Conservation (phyloP, 352 stramenopile species). For the Poterioochromonas sp. region DNA sequence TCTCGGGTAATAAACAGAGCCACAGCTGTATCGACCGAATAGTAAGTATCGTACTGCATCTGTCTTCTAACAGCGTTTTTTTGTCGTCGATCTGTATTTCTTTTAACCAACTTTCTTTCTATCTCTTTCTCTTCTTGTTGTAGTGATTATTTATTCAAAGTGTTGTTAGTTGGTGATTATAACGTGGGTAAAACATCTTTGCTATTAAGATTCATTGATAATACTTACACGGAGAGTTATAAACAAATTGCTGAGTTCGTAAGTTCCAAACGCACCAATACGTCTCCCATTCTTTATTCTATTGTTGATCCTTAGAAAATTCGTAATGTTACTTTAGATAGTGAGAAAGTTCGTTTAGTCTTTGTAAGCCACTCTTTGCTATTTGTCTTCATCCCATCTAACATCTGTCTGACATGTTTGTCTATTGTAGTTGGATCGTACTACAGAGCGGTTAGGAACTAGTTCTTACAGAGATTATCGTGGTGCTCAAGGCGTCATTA, state of each 20-base stretch:
- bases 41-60: no score
- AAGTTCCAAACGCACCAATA: neutral
- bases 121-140: neutral
- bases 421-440: slow-evolving; percentile 93
- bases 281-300: neutral
- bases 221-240: slow-evolving; percentile 10
- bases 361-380: slow-evolving; percentile 63
- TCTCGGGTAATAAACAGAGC: no score
- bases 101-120: no score
- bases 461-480: slow-evolving; percentile 99
- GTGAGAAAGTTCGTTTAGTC: slow-evolving; percentile 99
- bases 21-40: no score
- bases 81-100: no score
- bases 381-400: neutral
- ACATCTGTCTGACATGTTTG: neutral
- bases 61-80: no score
- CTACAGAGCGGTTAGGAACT: slow-evolving; percentile 98
- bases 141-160: slow-evolving; percentile 25
- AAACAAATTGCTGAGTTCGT: neutral
- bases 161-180: slow-evolving; percentile 15
- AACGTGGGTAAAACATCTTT: slow-evolving; percentile 16
- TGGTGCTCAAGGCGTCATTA: slow-evolving; percentile 95
- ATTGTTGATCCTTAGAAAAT: slow-evolving; percentile 72
- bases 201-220: neutral
- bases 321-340: slow-evolving; percentile 95